Evolutionary conservation across 2,329 filamentous ascomycete genomes (phyloP).

Genomic region (Penicillium paneum): DNA sequence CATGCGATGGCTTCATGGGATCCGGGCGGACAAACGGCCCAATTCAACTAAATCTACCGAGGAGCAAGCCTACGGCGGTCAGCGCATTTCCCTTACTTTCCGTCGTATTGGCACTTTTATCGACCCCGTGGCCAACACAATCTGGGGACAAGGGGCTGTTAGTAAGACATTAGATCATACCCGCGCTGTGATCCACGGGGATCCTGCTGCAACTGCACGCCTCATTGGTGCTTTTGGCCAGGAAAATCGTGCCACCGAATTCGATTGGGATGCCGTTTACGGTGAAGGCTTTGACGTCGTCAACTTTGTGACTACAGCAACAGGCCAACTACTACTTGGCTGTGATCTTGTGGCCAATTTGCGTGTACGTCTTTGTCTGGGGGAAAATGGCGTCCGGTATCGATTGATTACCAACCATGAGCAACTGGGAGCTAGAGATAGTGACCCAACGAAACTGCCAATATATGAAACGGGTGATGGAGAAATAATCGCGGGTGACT

Average conservation of each 20-base stretch:
- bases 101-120: constrained; percentile 84
- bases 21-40: constrained; percentile 78
- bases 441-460: constrained; percentile 7
- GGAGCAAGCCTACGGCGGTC: constrained; percentile 70
- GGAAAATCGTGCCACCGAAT: constrained; percentile 72
- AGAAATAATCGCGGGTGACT: constrained; percentile 28
- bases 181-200: constrained; percentile 64
- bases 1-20: constrained; percentile 84
- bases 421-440: background rate
- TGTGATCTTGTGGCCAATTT: constrained; percentile 37
- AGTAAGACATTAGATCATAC: constrained; percentile 63
- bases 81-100: constrained; percentile 89
- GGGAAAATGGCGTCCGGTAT: constrained; percentile 41
- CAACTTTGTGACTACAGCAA: constrained; percentile 44
- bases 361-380: constrained; percentile 37
- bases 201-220: constrained; percentile 57
- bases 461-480: constrained; percentile 32
- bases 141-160: constrained; percentile 90
- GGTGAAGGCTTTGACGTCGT: constrained; percentile 78
- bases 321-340: constrained; percentile 32
- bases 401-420: constrained; percentile 12
- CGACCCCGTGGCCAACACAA: constrained; percentile 58
- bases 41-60: constrained; percentile 62
- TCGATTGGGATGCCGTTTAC: constrained; percentile 72
- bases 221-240: constrained; percentile 77